Evolutionary conservation across 495 filamentous ascomycete species (phyloP).

Genomic region (Penicillium simplicissimum): DNA sequence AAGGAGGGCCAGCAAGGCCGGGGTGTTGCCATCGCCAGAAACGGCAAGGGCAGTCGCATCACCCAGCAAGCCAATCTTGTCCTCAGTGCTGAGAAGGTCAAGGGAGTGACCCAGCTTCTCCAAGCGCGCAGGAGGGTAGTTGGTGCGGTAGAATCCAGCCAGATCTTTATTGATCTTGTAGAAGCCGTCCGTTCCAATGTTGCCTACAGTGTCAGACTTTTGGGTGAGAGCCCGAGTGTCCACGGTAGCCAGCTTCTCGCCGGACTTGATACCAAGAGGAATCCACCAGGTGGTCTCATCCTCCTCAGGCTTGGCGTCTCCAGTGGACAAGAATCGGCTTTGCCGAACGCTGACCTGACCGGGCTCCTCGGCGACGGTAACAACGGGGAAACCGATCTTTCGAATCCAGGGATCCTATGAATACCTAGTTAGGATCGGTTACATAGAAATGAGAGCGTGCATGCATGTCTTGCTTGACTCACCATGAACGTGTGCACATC

Average conservation of each 20-base stretch:
- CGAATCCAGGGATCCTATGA: constrained; percentile 82
- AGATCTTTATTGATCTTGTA: constrained; percentile 92
- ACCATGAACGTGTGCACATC: constrained; percentile 87
- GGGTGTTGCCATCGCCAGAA: constrained; percentile 78
- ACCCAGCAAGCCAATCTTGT: constrained; percentile 87
- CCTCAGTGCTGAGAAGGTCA: constrained; percentile 72
- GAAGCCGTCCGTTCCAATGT: constrained; percentile 69
- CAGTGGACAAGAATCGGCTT: constrained; percentile 83
- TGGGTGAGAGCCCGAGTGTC: constrained; percentile 62
- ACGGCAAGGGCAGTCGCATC: constrained; percentile 91
- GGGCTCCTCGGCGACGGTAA: constrained; percentile 81
- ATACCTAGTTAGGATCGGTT: constrained; percentile 16
- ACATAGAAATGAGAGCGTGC: neutral
- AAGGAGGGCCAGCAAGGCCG: constrained; percentile 75
- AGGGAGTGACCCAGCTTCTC: constrained; percentile 74
- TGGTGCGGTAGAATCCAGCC: constrained; percentile 89
- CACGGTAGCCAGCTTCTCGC: constrained; percentile 34
- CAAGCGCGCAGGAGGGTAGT: constrained; percentile 79
- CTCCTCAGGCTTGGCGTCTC: constrained; percentile 87
- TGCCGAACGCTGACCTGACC: constrained; percentile 81
- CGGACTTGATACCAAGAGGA: constrained; percentile 74
- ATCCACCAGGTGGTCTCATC: constrained; percentile 96
- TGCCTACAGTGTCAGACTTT: constrained; percentile 71
- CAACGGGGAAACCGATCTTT: constrained; percentile 88
- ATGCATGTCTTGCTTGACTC: constrained; percentile 11